Percentiles rank a stretch among this genome's conserved stretches.
Evolutionary conservation across 495 filamentous ascomycete species (phyloP).

Genomic region (Aspergillus affinis): DNA sequence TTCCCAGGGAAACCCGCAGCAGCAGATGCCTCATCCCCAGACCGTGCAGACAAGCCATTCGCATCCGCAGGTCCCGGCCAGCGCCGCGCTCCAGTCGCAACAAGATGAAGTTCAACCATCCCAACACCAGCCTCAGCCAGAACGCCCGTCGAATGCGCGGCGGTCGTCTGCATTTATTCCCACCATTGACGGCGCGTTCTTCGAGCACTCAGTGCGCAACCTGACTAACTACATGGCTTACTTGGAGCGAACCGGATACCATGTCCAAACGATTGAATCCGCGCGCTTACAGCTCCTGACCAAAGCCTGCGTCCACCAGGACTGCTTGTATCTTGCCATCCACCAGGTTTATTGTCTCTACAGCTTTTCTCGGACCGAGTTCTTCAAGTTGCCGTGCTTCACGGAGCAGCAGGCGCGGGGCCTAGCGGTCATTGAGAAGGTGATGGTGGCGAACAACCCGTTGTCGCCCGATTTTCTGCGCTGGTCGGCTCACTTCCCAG

Average conservation of each 20-base stretch:
- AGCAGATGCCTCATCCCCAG: too few species aligned
- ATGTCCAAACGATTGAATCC: constrained; percentile 37
- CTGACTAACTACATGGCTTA: constrained; percentile 14
- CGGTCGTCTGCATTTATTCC: not conserved
- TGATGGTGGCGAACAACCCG: constrained; percentile 37
- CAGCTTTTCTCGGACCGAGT: constrained; percentile 23
- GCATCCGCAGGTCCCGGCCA: too few species aligned
- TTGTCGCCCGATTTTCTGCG: constrained; percentile 36
- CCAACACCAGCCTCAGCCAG: too few species aligned
- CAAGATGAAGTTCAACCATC: too few species aligned
- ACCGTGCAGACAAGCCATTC: too few species aligned
- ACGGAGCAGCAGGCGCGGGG: constrained; percentile 21
- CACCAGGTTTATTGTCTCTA: constrained; percentile 68
- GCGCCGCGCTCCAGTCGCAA: too few species aligned
- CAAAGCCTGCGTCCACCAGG: constrained; percentile 55
- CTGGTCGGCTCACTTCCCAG: constrained; percentile 58
- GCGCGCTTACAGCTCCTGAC: constrained; percentile 56
- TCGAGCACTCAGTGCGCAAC: constrained; percentile 7
- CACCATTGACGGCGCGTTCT: constrained; percentile 19
- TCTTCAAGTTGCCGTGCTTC: constrained; percentile 19
- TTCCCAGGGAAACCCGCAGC: too few species aligned
- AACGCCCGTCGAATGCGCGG: not conserved
- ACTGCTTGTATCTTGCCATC: constrained; percentile 62
- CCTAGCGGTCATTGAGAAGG: constrained; percentile 28
- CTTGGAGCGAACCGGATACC: constrained; percentile 1